Percentiles rank a stretch among this genome's conserved stretches.
phyloP scores from a whole-genome alignment of 73 alveolate genomes.

The Paraurostyla sp. region DNA sequence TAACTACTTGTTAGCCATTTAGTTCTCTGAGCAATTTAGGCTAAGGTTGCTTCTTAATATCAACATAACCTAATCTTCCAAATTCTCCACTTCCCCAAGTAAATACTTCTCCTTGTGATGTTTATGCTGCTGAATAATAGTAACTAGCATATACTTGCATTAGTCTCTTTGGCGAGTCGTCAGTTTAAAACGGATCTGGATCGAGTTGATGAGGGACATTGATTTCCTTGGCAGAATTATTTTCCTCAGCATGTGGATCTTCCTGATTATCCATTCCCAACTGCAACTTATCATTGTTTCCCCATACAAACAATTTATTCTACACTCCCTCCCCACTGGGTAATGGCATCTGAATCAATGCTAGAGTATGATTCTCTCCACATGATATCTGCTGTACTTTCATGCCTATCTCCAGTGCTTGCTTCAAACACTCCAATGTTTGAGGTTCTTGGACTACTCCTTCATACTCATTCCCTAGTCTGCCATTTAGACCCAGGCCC shows the following conservation, averaged over 20 bases:
- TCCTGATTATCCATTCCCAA: conserved; percentile 23
- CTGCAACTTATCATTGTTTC: conserved; percentile 38
- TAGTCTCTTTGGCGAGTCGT: not conserved
- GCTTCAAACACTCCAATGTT: not conserved
- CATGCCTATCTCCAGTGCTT: conserved; percentile 37
- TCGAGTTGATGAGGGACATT: conserved; percentile 46
- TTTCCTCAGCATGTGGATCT: not conserved
- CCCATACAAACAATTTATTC: conserved; percentile 53
- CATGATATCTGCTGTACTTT: conserved; percentile 12
- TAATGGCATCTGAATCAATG: not conserved
- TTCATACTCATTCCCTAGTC: conserved; percentile 50
- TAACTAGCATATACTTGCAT: not conserved
- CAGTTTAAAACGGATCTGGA: conserved; percentile 47
- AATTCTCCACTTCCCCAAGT: conserved; percentile 59
- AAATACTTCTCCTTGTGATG: not conserved
- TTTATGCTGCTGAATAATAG: conserved; percentile 40
- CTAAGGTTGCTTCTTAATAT: not conserved
- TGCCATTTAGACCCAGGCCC: conserved; percentile 51
- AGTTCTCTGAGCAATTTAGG: conserved; percentile 23
- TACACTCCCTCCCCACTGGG: not conserved
- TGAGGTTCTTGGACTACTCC: conserved; percentile 15
- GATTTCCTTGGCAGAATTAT: conserved; percentile 1
- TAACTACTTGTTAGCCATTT: not conserved
- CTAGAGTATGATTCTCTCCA: conserved; percentile 53
- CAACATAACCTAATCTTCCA: conserved; percentile 27